These are phyloP conservation scores for Saccharomyces hybrid DNA, from an alignment of 1,139 yeast species.

Conservation along the genomic window DNA sequence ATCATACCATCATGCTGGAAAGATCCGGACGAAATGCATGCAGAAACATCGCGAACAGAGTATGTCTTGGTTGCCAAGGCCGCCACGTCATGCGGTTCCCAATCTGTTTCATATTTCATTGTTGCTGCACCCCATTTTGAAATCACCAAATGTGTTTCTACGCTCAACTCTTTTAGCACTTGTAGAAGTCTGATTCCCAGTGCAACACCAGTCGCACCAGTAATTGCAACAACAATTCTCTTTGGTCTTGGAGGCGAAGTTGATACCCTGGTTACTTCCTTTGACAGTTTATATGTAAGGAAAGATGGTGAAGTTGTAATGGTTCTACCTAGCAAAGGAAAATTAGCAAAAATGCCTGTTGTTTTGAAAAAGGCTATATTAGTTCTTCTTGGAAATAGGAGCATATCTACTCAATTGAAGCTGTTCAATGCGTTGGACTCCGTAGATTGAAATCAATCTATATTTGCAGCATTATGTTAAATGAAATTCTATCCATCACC, in stretches of 20 bases:
- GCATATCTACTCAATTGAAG: background rate
- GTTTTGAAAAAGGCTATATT: background rate
- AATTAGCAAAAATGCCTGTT: background rate
- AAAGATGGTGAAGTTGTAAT: background rate
- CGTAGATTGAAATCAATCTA: background rate
- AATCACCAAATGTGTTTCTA: constrained; percentile 21
- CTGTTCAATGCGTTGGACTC: background rate
- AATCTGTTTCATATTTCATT: constrained; percentile 23
- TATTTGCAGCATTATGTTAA: background rate
- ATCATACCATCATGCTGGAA: constrained; percentile 27
- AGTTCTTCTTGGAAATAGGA: background rate
- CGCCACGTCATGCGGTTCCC: constrained; percentile 12
- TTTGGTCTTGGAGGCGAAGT: constrained; percentile 5
- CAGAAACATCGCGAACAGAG: constrained; percentile 18
- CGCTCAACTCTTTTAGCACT: constrained; percentile 10
- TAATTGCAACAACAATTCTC: constrained; percentile 22
- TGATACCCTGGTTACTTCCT: background rate
- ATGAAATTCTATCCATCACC: background rate
- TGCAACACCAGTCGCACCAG: constrained; percentile 24
- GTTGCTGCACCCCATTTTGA: constrained; percentile 27
- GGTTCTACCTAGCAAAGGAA: background rate
- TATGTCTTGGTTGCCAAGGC: constrained; percentile 15
- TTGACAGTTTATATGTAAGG: background rate
- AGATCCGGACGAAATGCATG: constrained; percentile 24
- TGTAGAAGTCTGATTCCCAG: constrained; percentile 17